Evolutionary conservation across 139 green algal genomes (phyloP).

Genomic region (Raphidocelis subcapitata): DNA sequence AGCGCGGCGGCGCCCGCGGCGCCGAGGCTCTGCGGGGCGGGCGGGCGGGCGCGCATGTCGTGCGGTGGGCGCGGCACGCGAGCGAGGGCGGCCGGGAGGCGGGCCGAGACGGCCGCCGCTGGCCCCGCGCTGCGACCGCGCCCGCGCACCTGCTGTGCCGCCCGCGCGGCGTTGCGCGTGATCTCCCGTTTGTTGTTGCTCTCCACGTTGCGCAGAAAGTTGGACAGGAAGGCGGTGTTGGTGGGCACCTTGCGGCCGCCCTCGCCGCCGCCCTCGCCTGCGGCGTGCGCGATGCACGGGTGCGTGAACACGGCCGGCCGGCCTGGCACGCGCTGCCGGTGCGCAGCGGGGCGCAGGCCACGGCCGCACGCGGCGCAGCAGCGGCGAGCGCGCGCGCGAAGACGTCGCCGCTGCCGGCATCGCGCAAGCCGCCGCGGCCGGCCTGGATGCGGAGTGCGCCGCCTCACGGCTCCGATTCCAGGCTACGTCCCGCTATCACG

Average conservation of each 20-base stretch:
- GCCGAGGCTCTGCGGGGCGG: slow-evolving; percentile 23
- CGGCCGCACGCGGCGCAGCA: neutral
- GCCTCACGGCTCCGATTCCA: too few relatives aligned
- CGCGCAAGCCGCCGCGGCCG: neutral
- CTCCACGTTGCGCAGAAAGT: slow-evolving; percentile 16
- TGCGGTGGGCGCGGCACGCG: too few relatives aligned
- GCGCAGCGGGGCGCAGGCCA: neutral
- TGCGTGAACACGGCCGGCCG: neutral
- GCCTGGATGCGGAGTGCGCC: too few relatives aligned
- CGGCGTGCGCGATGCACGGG: neutral
- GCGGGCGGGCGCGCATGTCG: too few relatives aligned
- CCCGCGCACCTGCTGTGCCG: slow-evolving; percentile 30
- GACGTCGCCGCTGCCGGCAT: neutral
- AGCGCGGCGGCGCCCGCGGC: slow-evolving; percentile 28
- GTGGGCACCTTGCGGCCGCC: neutral
- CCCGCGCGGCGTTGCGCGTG: slow-evolving; percentile 17
- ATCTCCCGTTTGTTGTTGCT: slow-evolving; percentile 19
- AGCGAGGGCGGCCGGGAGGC: too few relatives aligned
- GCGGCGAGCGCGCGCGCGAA: neutral
- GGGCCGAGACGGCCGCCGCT: too few relatives aligned
- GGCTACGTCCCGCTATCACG: too few relatives aligned
- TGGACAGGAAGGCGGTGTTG: slow-evolving; percentile 14
- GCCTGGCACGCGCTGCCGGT: neutral
- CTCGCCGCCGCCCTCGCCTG: neutral
- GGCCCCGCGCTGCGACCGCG: too few relatives aligned